Conservation (phyloP, 352 stramenopile species). For the Globisporangium takayamanum region DNA sequence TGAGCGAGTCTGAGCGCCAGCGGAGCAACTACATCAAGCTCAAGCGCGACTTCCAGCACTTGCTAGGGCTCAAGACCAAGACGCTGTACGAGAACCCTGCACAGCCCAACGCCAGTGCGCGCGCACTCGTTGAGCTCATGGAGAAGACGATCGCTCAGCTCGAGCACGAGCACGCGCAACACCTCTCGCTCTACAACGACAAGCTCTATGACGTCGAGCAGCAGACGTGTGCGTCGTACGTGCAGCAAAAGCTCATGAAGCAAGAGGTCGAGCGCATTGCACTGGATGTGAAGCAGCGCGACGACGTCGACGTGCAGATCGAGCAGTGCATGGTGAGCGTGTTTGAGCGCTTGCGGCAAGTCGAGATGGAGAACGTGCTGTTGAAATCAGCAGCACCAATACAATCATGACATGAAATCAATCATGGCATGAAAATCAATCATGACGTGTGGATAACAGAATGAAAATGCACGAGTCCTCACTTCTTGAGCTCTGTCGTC, state of each 20-base stretch:
- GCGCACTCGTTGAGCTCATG: constrained; percentile 33
- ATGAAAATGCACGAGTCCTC: background rate
- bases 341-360: constrained; percentile 45
- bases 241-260: constrained; percentile 37
- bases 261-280: constrained; percentile 36
- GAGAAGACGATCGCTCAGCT: constrained; percentile 35
- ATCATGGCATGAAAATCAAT: constrained; percentile 3
- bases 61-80: constrained; percentile 38
- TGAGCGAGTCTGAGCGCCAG: constrained; percentile 39
- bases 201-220: constrained; percentile 50
- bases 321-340: constrained; percentile 50
- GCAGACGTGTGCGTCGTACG: constrained; percentile 46
- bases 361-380: constrained; percentile 41
- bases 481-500: constrained; percentile 79
- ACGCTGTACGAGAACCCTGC: constrained; percentile 26
- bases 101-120: constrained; percentile 25
- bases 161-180: constrained; percentile 27
- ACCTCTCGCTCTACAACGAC: constrained; percentile 35
- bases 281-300: constrained; percentile 32
- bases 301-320: constrained; percentile 42
- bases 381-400: constrained; percentile 14
- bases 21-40: constrained; percentile 35
- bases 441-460: background rate
- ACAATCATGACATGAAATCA: background rate
- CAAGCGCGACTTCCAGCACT: constrained; percentile 41